phyloP scores from a whole-genome alignment of 108 stramenopile species.

The Nitzschia sp. region DNA sequence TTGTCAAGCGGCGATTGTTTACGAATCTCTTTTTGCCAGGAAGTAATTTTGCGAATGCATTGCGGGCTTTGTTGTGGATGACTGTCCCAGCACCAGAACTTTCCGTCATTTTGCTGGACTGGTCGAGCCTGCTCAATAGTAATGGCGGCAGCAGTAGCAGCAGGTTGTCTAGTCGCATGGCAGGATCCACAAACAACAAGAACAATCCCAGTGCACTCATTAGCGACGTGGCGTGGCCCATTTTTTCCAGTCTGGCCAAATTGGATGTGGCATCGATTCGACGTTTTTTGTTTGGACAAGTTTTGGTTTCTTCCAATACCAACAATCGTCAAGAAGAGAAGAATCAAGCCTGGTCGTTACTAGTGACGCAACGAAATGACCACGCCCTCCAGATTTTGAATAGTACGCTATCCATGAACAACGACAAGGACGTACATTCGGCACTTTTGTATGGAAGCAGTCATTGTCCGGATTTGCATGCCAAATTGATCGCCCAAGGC shows the following conservation, averaged over 20 bases:
- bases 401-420: conserved; percentile 18
- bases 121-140: conserved; percentile 54
- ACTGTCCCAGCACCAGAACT: conserved; percentile 74
- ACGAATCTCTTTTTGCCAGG: conserved; percentile 78
- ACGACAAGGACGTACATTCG: neutral
- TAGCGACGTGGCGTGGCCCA: conserved; percentile 23
- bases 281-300: conserved; percentile 73
- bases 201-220: conserved; percentile 24
- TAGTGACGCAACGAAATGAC: conserved; percentile 68
- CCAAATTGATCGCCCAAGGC: conserved; percentile 51
- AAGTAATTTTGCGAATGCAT: conserved; percentile 46
- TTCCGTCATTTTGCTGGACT: conserved; percentile 73
- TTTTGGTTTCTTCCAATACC: conserved; percentile 36
- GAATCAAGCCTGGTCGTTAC: conserved; percentile 41
- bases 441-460: conserved; percentile 76
- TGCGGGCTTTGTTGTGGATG: conserved; percentile 63
- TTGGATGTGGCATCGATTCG: conserved; percentile 32
- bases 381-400: conserved; percentile 60
- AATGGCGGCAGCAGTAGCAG: neutral
- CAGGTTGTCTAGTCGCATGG: neutral
- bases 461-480: conserved; percentile 73
- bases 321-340: neutral
- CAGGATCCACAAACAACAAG: neutral
- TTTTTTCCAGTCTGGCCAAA: conserved; percentile 20
- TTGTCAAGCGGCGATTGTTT: conserved; percentile 64